Conservation (phyloP, 1,139 yeast genomes). For the Kodamaea arcana region DNA sequence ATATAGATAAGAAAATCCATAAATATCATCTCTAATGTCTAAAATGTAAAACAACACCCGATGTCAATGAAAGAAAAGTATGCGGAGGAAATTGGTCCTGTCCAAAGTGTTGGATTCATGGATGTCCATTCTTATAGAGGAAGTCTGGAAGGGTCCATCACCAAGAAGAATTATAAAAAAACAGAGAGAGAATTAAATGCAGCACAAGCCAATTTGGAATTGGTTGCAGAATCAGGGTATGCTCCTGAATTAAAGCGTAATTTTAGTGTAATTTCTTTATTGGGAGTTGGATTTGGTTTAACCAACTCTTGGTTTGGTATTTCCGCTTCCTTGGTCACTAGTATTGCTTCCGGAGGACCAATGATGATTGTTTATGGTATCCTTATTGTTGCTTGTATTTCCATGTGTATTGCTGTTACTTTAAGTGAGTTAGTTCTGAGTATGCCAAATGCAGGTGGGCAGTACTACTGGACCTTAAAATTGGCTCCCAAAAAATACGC, state of each 20-base stretch:
- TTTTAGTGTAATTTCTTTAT: conserved; percentile 50
- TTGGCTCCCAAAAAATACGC: conserved; percentile 49
- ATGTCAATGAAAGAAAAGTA: conserved; percentile 6
- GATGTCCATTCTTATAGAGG: conserved; percentile 15
- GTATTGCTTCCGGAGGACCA: conserved; percentile 49
- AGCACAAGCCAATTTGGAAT: conserved; percentile 29
- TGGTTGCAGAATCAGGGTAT: conserved; percentile 34
- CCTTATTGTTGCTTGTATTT: conserved; percentile 26
- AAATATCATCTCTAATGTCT: neutral
- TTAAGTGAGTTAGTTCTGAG: conserved; percentile 50
- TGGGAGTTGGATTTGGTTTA: conserved; percentile 48
- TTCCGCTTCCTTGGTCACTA: conserved; percentile 46
- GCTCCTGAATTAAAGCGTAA: conserved; percentile 43
- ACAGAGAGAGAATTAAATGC: conserved; percentile 20
- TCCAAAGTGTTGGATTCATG: conserved; percentile 18
- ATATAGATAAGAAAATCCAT: neutral
- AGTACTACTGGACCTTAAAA: conserved; percentile 56
- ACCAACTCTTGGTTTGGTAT: conserved; percentile 56
- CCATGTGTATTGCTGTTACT: conserved; percentile 37
- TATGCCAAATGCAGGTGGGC: conserved; percentile 58
- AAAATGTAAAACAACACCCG: no score
- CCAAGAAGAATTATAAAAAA: conserved; percentile 11
- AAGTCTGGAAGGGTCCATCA: conserved; percentile 9
- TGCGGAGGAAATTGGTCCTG: conserved; percentile 12
- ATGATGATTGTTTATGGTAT: conserved; percentile 45